A percentile compares a stretch with the other conserved stretches of the same genome.
phyloP scores from a whole-genome alignment of 495 filamentous ascomycete genomes.

The Talaromyces proteolyticus region DNA sequence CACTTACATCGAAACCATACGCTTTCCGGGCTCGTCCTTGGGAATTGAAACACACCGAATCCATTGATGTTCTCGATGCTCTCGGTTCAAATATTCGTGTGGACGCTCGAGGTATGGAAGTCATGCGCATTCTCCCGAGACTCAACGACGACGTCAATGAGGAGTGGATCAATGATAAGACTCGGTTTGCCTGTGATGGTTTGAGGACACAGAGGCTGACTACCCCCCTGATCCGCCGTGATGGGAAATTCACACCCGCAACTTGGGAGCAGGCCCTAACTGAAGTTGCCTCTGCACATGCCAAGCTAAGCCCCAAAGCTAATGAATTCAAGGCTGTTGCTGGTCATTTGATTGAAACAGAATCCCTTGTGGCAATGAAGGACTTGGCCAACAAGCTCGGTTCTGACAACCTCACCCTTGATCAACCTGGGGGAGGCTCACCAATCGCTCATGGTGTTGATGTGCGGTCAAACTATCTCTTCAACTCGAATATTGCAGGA shows the following conservation, averaged over 20 bases:
- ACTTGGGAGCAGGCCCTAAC: slow-evolving; percentile 92
- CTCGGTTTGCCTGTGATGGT: slow-evolving; percentile 95
- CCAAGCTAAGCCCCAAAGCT: slow-evolving; percentile 67
- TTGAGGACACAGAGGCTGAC: slow-evolving; percentile 91
- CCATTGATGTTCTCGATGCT: slow-evolving; percentile 88
- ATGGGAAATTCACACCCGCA: slow-evolving; percentile 81
- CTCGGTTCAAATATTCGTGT: slow-evolving; percentile 92
- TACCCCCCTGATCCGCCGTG: slow-evolving; percentile 80
- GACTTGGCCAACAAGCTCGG: slow-evolving; percentile 92
- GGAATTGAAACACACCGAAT: slow-evolving; percentile 91
- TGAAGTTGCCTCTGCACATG: slow-evolving; percentile 73
- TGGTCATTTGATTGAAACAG: slow-evolving; percentile 83
- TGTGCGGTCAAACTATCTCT: slow-evolving; percentile 87
- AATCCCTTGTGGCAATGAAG: slow-evolving; percentile 93
- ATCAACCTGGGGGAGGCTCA: slow-evolving; percentile 75
- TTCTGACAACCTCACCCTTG: slow-evolving; percentile 91
- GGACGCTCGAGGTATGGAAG: slow-evolving; percentile 88
- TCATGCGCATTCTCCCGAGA: slow-evolving; percentile 88
- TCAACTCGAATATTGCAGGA: slow-evolving; percentile 91
- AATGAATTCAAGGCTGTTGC: slow-evolving; percentile 96
- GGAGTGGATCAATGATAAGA: slow-evolving; percentile 99
- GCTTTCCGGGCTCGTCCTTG: slow-evolving; percentile 95
- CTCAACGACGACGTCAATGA: slow-evolving; percentile 98
- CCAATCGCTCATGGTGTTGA: slow-evolving; percentile 92
- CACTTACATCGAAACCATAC: slow-evolving; percentile 93